phyloP scores from a whole-genome alignment of 2,329 filamentous ascomycete genomes.

The Arthrobotrys megalospora region DNA sequence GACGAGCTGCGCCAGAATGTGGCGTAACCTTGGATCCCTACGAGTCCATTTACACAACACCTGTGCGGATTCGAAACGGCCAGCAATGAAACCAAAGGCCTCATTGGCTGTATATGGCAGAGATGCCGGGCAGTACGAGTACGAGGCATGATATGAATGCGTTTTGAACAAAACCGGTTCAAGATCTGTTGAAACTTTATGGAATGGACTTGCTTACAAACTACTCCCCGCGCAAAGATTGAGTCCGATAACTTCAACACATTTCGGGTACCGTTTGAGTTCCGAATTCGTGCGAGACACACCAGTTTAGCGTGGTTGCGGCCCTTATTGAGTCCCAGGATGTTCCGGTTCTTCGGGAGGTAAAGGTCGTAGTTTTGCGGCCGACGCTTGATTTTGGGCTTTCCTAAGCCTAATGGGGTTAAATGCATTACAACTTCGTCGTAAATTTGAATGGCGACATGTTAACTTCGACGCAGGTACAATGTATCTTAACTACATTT shows the following conservation, averaged over 20 bases:
- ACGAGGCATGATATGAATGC: too few species aligned
- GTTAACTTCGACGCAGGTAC: neutral
- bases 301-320: neutral
- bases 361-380: neutral
- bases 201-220: neutral
- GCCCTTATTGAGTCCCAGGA: slow-evolving; percentile 9
- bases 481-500: too few species aligned
- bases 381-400: neutral
- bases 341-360: slow-evolving; percentile 8
- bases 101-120: too few species aligned
- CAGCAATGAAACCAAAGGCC: too few species aligned
- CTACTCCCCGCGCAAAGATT: neutral
- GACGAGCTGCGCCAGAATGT: too few species aligned
- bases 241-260: neutral
- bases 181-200: too few species aligned
- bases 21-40: too few species aligned
- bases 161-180: neutral
- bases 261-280: slow-evolving; percentile 32
- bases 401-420: neutral
- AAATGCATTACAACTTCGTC: neutral
- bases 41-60: too few species aligned
- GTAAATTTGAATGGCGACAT: too few species aligned
- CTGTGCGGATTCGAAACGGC: too few species aligned
- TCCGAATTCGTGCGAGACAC: slow-evolving; percentile 36
- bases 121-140: too few species aligned